Conservation (phyloP, 2,329 filamentous ascomycete genomes). For the Gremmenia infestans region DNA sequence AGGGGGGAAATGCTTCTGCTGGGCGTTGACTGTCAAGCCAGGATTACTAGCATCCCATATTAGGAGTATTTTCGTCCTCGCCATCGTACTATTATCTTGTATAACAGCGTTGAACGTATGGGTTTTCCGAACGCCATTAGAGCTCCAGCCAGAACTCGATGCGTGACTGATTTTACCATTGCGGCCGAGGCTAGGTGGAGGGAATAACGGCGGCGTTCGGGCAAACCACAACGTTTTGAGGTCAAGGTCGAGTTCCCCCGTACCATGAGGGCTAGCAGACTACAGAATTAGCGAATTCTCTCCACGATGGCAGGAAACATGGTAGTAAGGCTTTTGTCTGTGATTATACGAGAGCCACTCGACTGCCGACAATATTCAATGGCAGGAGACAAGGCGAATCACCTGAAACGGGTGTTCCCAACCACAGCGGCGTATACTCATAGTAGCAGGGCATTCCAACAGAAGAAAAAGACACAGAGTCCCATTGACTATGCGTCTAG, state of each 20-base stretch:
- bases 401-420: no score
- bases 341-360: background rate
- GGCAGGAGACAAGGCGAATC: no score
- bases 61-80: slow-evolving; percentile 32
- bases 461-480: no score
- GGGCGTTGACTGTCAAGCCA: slow-evolving; percentile 26
- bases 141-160: slow-evolving; percentile 21
- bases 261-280: slow-evolving; percentile 14
- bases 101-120: slow-evolving; percentile 30
- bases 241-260: slow-evolving; percentile 27
- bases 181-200: slow-evolving; percentile 17
- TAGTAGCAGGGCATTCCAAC: no score
- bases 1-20: slow-evolving; percentile 32
- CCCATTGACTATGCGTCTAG: no score
- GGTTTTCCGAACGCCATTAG: slow-evolving; percentile 23
- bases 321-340: background rate
- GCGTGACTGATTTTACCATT: slow-evolving; percentile 12
- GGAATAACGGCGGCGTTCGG: slow-evolving; percentile 24
- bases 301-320: background rate
- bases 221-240: slow-evolving; percentile 31
- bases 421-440: no score
- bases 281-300: slow-evolving; percentile 15
- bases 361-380: background rate
- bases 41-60: slow-evolving; percentile 33
- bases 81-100: slow-evolving; percentile 29